Evolutionary conservation across 768 basidiomycete species (phyloP), one percentile per base, ranked within the genome.

Genomic region (Floccularia luteovirens): DNA sequence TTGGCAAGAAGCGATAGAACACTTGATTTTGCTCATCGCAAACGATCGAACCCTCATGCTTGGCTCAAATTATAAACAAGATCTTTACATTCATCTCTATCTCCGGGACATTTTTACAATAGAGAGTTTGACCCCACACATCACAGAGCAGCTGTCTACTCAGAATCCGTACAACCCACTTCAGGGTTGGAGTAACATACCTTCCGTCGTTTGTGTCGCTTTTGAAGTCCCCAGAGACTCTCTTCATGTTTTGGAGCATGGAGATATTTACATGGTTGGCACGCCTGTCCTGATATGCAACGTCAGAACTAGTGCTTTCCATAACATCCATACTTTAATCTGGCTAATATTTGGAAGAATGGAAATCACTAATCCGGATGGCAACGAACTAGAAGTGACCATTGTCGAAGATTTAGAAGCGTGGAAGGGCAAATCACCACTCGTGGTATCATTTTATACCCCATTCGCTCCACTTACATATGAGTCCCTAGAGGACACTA

Each of bases 81-180:
- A 79, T 30, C 51, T 79, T 36, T 68, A 60, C 36, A 49, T 59
- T 13, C 63, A 71, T 12, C 53, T 75, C 3, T 60, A 74, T 43
- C 57, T 64, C 12, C 52, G 64, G 17, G 63, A 61, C 11, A 46
- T 76, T 0, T 50, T 62, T 42, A 61, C 63, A 3, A 54, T 57
- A 17, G 39, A 39, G 0, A 44, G 49, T 22, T 51, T 57, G 31
- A 34, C 38, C 14, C 38, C 25, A 20, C 25, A 13, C 20, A 32
- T 24, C 33, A 16, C 21, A 32, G 31, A 36, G 25, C 35, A n/a
- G 11, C 38, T 12, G 11, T 30, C n/a, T 13, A n/a, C n/a, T n/a
- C 11, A 19, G 19, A 33, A 21, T 19, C n/a, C n/a, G n/a, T n/a
- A n/a, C n/a, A 28, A n/a, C 14, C 35, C 42, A 2, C 61, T 65